These are phyloP conservation scores for Chenopodium suecicum DNA, from an alignment of 148 eudicot genomes.

Conservation along the genomic window DNA sequence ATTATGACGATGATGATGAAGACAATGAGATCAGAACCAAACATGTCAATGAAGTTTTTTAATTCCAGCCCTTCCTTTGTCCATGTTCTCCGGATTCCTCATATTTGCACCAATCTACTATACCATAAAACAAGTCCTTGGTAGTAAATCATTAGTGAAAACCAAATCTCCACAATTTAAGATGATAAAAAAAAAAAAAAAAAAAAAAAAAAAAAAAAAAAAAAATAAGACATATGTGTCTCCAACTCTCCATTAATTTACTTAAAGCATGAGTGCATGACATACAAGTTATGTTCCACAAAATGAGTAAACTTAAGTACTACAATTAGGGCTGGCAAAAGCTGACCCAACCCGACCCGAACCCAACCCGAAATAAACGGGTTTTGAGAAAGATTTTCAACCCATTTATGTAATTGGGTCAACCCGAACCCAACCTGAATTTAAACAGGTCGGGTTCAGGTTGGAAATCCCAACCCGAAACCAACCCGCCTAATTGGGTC, in stretches of 20 bases:
- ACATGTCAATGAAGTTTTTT: constrained; percentile 41
- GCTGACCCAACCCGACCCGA: too few relatives aligned
- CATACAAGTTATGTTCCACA: background rate
- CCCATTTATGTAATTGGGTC: too few relatives aligned
- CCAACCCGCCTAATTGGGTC: too few relatives aligned
- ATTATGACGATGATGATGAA: too few relatives aligned
- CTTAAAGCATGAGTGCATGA: background rate
- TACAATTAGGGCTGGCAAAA: too few relatives aligned
- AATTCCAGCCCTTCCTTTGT: constrained; percentile 39
- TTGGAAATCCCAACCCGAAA: too few relatives aligned
- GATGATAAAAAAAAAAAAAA: background rate
- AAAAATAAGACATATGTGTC: background rate
- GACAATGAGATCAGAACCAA: constrained; percentile 55
- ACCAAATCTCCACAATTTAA: constrained; percentile 46
- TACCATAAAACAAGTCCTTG: constrained; percentile 79
- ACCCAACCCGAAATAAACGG: too few relatives aligned
- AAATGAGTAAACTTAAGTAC: background rate
- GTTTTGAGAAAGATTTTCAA: too few relatives aligned
- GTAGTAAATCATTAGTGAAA: constrained; percentile 85
- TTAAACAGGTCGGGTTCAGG: too few relatives aligned
- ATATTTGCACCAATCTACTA: constrained; percentile 77
- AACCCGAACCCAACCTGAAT: too few relatives aligned
- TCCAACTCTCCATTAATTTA: background rate
- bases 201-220: background rate
- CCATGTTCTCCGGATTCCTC: constrained; percentile 43